Evolutionary conservation across 768 basidiomycete genomes (phyloP), one percentile per base, ranked within the genome.

Genomic region (Sporobolomyces pararoseus): DNA sequence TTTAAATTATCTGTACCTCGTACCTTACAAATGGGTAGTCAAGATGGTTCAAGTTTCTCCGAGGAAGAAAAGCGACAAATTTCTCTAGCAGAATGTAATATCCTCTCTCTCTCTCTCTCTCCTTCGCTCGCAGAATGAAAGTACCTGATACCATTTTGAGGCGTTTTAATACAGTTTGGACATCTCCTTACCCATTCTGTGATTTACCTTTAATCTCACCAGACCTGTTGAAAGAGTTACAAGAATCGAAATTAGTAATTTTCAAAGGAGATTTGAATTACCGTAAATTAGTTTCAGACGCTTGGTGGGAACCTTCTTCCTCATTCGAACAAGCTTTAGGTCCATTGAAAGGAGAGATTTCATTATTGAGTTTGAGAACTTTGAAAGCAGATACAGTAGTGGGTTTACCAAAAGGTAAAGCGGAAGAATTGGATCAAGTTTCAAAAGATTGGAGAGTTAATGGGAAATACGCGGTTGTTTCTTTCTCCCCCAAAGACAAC

Each of bases 241-340:
- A 81, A 54, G 79, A 78, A 19, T 84, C 89, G 70, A 83, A 83
- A 12, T 81, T 95, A 12, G 90, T 91, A 4, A 84, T 95, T 66
- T 92, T 94, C 82, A 95, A 95, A 83, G 91, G 92, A 16, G 91
- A 94, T 82, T 81, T 97, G 46, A 97, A 97, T 90, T 93, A 75
- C 52, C 68, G 75, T 54, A 97, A 91, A 77, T 83, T 98, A 39
- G 88, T 91, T 0, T 90, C 90, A 6, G 95, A 99, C 78, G 83
- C 93, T 34, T 82, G 83, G 75, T 99, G 95, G 95, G 89, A 90
- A 0, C 84, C 86, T 1, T 86, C 86, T 61, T 91, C 90, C 1
- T 80, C 89, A 0, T 91, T 95, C 77, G 80, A 83, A 31, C 80
- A 82, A 4, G 91, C 90, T 0, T 79, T 96, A 87, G 90, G 92